A percentile compares a stretch with the other conserved stretches of the same genome.
Evolutionary conservation across 2,329 filamentous ascomycete species (phyloP).

Genomic region (Venturia nashicola): DNA sequence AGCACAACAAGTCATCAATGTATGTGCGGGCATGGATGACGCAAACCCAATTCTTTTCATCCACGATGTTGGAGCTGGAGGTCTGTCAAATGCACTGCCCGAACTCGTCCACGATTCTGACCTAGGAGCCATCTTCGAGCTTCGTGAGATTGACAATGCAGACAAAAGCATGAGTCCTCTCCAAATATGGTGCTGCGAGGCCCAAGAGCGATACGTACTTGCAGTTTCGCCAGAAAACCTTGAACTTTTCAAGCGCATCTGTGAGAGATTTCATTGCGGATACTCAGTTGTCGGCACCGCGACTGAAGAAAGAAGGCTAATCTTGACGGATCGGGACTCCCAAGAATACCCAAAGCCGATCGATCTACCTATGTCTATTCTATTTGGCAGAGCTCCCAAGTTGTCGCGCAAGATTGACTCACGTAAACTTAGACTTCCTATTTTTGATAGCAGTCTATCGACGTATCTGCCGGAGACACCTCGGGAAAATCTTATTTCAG

Average conservation of each 20-base stretch:
- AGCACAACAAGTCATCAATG: constrained; percentile 96
- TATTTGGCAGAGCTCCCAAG: constrained; percentile 81
- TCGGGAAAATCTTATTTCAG: constrained; percentile 40
- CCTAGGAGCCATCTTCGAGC: constrained; percentile 80
- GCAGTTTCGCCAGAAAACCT: constrained; percentile 71
- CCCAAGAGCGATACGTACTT: constrained; percentile 91
- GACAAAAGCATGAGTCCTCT: constrained; percentile 89
- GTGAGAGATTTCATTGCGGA: constrained; percentile 73
- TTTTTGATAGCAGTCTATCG: constrained; percentile 65
- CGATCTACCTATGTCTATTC: constrained; percentile 74
- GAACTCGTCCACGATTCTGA: constrained; percentile 88
- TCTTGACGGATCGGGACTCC: constrained; percentile 72
- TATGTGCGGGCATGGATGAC: constrained; percentile 71
- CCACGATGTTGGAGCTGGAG: constrained; percentile 92
- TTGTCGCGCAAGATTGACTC: constrained; percentile 64
- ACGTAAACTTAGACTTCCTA: constrained; percentile 51
- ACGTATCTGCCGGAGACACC: constrained; percentile 49
- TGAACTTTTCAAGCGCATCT: constrained; percentile 58
- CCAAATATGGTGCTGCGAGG: constrained; percentile 96
- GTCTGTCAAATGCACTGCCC: constrained; percentile 71
- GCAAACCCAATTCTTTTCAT: constrained; percentile 92
- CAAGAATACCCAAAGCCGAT: constrained; percentile 65
- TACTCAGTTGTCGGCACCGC: constrained; percentile 86
- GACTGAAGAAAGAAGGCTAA: constrained; percentile 56
- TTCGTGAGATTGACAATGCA: constrained; percentile 85